Evolutionary conservation across 495 filamentous ascomycete species (phyloP), one percentile per base, ranked within the genome.

Genomic region (Lasiosphaeris hirsuta): DNA sequence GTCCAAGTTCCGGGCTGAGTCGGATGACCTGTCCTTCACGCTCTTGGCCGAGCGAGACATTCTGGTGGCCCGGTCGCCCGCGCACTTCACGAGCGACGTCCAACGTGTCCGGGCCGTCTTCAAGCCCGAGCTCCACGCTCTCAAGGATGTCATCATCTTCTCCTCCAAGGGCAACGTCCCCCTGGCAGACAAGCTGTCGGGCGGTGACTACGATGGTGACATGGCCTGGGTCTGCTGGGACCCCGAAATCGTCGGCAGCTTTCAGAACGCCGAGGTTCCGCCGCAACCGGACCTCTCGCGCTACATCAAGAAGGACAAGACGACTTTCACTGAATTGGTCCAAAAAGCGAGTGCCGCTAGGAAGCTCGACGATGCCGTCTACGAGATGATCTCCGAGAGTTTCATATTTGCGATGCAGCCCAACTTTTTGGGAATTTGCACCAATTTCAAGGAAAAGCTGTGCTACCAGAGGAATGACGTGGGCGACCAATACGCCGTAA

Each of bases 141-240:
- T 96, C 15, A 85, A 87, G 58, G 90, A 97, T 66, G 88, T 97
- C 6, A 87, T 96, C 56, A 83, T 97, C 1, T 97, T 98, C 63
- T 79, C 94, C 0, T 78, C 79, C 0, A 82, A 81, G 61, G 92
- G 94, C 0, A 49, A 80, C 10, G 78, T 78, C 17, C 82, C 90
- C 0, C 79, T 96, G 0, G 94, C 92, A 0, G 81, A 85, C 35
- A 89, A 90, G 69, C 77, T 97, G 0, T 94, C 90, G 4, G 94
- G 93, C 11, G 94, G 94, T 8, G 94, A 98, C 70, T 97, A 97
- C 67, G 93, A 97, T 57, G 94, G 94, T 0, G 94, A 98, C 61
- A 86, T 79, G 40, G 89, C 85, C 0, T 94, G 91, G 92, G 75
- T 96, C 13, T 96, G 92, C 69, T 97, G 91, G 92, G 92, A 97